These are phyloP conservation scores for Proliferodiscus dingleyae DNA, from an alignment of 2,329 filamentous ascomycete species.

Conservation along the genomic window DNA sequence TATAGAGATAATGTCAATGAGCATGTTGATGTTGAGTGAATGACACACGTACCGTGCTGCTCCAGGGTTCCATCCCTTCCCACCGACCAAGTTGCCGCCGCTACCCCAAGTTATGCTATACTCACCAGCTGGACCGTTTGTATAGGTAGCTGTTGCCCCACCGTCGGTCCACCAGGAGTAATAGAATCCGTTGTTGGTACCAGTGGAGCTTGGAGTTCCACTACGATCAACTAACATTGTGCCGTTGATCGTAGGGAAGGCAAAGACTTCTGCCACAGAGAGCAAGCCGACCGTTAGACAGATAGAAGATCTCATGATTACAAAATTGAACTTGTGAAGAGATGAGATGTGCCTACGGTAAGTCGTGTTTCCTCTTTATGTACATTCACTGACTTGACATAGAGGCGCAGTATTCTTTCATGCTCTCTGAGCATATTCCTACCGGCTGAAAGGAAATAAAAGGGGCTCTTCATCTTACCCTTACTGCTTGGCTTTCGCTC, in stretches of 20 bases:
- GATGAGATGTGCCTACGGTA: too few relatives aligned
- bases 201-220: slow-evolving; percentile 5
- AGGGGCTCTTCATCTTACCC: too few relatives aligned
- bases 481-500: too few relatives aligned
- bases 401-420: too few relatives aligned
- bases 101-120: neutral
- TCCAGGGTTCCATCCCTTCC: slow-evolving; percentile 16
- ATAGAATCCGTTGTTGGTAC: slow-evolving; percentile 14
- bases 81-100: slow-evolving; percentile 15
- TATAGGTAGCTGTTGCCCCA: slow-evolving; percentile 10
- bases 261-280: slow-evolving; percentile 6
- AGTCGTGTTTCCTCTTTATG: too few relatives aligned
- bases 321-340: neutral
- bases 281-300: slow-evolving; percentile 2
- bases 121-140: slow-evolving; percentile 2
- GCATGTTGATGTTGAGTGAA: neutral
- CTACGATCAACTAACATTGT: neutral
- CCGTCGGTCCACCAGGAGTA: slow-evolving; percentile 13
- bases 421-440: too few relatives aligned
- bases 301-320: slow-evolving; percentile 12
- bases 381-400: too few relatives aligned
- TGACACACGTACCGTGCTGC: slow-evolving; percentile 2
- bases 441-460: too few relatives aligned
- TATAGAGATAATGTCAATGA: slow-evolving; percentile 6
- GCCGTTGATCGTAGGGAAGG: slow-evolving; percentile 6